Conservation (phyloP, 179 eudicot genomes). For the Beta macrorhiza region DNA sequence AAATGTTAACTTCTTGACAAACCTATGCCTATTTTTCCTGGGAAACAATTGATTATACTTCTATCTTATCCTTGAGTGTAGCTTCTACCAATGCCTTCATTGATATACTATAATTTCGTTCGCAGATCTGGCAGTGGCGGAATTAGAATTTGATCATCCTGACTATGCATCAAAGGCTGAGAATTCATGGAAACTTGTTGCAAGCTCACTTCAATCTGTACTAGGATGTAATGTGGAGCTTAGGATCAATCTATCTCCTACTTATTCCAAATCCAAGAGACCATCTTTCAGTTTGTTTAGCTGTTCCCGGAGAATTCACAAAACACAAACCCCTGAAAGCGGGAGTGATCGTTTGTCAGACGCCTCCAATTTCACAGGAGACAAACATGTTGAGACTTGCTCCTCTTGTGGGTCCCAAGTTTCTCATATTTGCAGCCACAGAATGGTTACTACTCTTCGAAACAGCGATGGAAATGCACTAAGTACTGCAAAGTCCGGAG, state of each 20-base stretch:
- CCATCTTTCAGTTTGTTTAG: slow-evolving; percentile 61
- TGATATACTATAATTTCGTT: neutral
- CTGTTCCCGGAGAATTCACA: slow-evolving; percentile 57
- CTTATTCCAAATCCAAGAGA: slow-evolving; percentile 39
- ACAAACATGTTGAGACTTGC: slow-evolving; percentile 42
- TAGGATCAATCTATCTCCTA: slow-evolving; percentile 49
- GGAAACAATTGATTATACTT: neutral
- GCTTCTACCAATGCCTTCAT: neutral
- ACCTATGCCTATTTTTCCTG: neutral
- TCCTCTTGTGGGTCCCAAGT: slow-evolving; percentile 55
- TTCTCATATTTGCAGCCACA: slow-evolving; percentile 43
- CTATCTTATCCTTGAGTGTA: too few relatives aligned
- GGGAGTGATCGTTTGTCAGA: slow-evolving; percentile 45
- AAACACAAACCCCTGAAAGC: slow-evolving; percentile 42
- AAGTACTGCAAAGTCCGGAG: slow-evolving; percentile 61
- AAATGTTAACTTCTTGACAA: neutral
- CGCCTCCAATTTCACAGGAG: slow-evolving; percentile 44
- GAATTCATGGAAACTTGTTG: slow-evolving; percentile 85
- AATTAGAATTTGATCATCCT: slow-evolving; percentile 64
- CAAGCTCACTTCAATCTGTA: slow-evolving; percentile 63
- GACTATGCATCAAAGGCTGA: slow-evolving; percentile 76
- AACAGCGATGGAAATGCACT: slow-evolving; percentile 74
- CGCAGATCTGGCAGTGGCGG: slow-evolving; percentile 72
- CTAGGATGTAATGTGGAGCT: slow-evolving; percentile 84
- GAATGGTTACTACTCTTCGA: slow-evolving; percentile 52